Conservation (phyloP, 176 grass and related monocot genomes). For the Eragrostis nindensis region DNA sequence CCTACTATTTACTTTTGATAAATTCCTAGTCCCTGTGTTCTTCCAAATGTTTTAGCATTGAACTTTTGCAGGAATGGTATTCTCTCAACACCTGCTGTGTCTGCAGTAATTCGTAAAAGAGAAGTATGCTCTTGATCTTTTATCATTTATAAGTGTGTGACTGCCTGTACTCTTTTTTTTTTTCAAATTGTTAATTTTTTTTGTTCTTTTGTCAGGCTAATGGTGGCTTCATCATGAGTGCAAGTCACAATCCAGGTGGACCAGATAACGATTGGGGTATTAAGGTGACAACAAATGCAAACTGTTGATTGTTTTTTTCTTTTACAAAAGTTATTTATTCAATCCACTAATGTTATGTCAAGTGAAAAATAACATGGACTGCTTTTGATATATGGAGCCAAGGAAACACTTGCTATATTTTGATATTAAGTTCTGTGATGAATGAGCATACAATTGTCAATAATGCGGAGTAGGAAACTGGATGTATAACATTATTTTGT, state of each 20-base stretch:
- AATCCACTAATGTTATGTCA: conserved; percentile 13
- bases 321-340: neutral
- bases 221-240: conserved; percentile 94
- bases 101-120: conserved; percentile 86
- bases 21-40: conserved; percentile 27
- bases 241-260: conserved; percentile 96
- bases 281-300: conserved; percentile 62
- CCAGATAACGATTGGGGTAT: conserved; percentile 91
- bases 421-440: neutral
- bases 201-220: conserved; percentile 66
- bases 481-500: neutral
- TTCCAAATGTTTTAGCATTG: neutral
- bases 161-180: conserved; percentile 1
- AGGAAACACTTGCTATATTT: conserved; percentile 4
- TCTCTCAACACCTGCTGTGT: conserved; percentile 88
- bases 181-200: conserved; percentile 14
- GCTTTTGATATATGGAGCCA: neutral
- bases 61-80: conserved; percentile 60
- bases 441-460: neutral
- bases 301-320: conserved; percentile 3
- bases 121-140: conserved; percentile 48
- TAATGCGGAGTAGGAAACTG: neutral
- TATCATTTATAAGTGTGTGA: conserved; percentile 1
- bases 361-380: neutral
- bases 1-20: neutral